Evolutionary conservation across 306 rosid species (phyloP).

Genomic region (Canavalia ensiformis): DNA sequence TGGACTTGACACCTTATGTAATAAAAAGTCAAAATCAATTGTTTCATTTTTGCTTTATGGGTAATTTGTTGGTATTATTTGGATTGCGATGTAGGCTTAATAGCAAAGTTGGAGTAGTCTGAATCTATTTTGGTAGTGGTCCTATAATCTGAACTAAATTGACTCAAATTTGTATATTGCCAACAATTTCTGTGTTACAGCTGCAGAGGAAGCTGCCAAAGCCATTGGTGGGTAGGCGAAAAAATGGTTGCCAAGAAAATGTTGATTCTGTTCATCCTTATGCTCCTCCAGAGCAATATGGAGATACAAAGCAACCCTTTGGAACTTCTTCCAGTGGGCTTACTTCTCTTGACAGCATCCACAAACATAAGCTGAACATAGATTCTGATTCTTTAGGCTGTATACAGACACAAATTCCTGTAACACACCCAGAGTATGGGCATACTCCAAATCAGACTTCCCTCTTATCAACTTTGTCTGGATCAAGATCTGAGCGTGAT

Average conservation of each 20-base stretch:
- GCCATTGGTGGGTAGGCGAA: slow-evolving; percentile 53
- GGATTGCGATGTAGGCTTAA: slow-evolving; percentile 37
- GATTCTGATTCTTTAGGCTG: slow-evolving; percentile 57
- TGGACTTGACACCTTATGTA: slow-evolving; percentile 29
- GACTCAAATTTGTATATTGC: slow-evolving; percentile 23
- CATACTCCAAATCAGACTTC: slow-evolving; percentile 50
- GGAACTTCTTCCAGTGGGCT: slow-evolving; percentile 57
- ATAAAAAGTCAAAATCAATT: slow-evolving; percentile 19
- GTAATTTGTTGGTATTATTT: slow-evolving; percentile 26
- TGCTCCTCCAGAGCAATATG: slow-evolving; percentile 48
- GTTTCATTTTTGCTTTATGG: slow-evolving; percentile 36
- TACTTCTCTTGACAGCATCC: slow-evolving; percentile 53
- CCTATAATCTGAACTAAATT: slow-evolving; percentile 15
- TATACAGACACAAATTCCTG: slow-evolving; percentile 48
- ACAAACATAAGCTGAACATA: slow-evolving; percentile 48
- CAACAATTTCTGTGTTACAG: slow-evolving; percentile 42
- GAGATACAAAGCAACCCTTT: slow-evolving; percentile 46
- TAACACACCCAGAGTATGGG: slow-evolving; percentile 44
- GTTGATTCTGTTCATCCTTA: slow-evolving; percentile 52
- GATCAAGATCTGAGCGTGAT: slow-evolving; percentile 53
- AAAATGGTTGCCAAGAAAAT: slow-evolving; percentile 49
- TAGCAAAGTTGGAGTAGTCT: slow-evolving; percentile 33
- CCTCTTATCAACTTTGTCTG: slow-evolving; percentile 53
- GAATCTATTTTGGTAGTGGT: slow-evolving; percentile 31
- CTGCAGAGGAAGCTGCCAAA: slow-evolving; percentile 59